These are phyloP conservation scores for Verticillium longisporum DNA, from an alignment of 2,329 filamentous ascomycete genomes.

Conservation along the genomic window DNA sequence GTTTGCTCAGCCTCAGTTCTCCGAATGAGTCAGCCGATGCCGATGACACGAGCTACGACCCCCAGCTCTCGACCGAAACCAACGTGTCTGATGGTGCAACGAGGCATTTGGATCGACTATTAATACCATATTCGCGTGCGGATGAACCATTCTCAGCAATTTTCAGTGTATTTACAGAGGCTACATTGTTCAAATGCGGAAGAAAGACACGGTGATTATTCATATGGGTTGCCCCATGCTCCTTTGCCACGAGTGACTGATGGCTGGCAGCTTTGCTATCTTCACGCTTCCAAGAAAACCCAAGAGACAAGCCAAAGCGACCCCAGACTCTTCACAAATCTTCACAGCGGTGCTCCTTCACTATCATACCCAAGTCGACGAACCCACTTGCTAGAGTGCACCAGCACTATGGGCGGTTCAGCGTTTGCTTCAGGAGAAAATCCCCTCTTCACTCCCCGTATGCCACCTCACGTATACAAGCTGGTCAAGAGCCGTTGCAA, in stretches of 20 bases:
- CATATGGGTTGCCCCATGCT: too few relatives aligned
- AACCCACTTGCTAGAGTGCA: neutral
- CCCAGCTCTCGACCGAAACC: neutral
- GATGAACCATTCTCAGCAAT: neutral
- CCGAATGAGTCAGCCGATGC: neutral
- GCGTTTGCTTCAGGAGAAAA: constrained; percentile 43
- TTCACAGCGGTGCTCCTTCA: too few relatives aligned
- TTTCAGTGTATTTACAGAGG: neutral
- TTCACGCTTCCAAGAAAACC: too few relatives aligned
- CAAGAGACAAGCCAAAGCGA: neutral
- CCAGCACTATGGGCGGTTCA: constrained; percentile 54
- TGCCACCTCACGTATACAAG: constrained; percentile 52
- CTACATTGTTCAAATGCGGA: too few relatives aligned
- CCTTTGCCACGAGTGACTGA: too few relatives aligned
- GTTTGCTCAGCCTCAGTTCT: neutral
- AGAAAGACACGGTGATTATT: too few relatives aligned
- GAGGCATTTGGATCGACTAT: too few relatives aligned
- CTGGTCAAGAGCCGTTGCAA: constrained; percentile 39
- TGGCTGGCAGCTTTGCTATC: too few relatives aligned
- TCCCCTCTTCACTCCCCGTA: constrained; percentile 58
- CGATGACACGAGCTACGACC: neutral
- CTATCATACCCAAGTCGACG: neutral
- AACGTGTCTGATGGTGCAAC: too few relatives aligned
- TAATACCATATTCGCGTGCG: too few relatives aligned
- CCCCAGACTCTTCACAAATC: neutral